These are phyloP conservation scores for Neofusicoccum sp. DNA, from an alignment of 2,329 filamentous ascomycete genomes.

Conservation along the genomic window DNA sequence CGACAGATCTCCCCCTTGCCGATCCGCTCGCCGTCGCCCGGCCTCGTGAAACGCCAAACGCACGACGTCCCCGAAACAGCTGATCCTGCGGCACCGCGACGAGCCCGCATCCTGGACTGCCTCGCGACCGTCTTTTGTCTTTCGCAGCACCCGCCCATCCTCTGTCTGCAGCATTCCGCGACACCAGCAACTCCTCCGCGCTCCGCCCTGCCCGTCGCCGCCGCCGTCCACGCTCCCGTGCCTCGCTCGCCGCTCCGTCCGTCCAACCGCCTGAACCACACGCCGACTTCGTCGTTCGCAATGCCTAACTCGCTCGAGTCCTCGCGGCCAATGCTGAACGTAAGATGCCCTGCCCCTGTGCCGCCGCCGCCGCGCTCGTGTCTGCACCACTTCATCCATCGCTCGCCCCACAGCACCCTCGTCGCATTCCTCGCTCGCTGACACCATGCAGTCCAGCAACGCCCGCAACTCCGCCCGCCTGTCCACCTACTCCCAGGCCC, in stretches of 20 bases:
- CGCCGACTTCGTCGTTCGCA: too few relatives aligned
- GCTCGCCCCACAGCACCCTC: conserved; percentile 30
- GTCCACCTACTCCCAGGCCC: conserved; percentile 54
- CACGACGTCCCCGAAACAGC: conserved; percentile 19
- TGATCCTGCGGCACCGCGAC: conserved; percentile 16
- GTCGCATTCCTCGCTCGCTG: conserved; percentile 9
- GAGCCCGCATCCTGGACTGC: conserved; percentile 12
- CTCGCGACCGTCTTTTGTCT: conserved; percentile 14
- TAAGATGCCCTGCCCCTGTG: conserved; percentile 35
- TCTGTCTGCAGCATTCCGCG: conserved; percentile 17
- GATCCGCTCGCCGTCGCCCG: conserved; percentile 16
- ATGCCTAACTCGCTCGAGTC: conserved; percentile 46
- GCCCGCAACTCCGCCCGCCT: conserved; percentile 47
- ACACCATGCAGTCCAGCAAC: conserved; percentile 26
- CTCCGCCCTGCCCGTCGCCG: conserved; percentile 1
- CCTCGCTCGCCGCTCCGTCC: not conserved
- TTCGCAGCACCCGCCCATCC: not conserved
- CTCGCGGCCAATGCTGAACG: conserved; percentile 44
- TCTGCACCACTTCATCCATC: conserved; percentile 19
- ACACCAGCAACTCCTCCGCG: not conserved
- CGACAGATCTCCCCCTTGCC: conserved; percentile 19
- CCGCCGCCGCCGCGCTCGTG: not conserved
- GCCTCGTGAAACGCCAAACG: conserved; percentile 20
- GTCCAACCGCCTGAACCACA: conserved; percentile 13
- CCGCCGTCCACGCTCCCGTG: not conserved